A percentile compares a stretch with the other conserved stretches of the same genome.
These are phyloP conservation scores for Suillus tomentosus DNA, from an alignment of 768 basidiomycete genomes.

Conservation along the genomic window DNA sequence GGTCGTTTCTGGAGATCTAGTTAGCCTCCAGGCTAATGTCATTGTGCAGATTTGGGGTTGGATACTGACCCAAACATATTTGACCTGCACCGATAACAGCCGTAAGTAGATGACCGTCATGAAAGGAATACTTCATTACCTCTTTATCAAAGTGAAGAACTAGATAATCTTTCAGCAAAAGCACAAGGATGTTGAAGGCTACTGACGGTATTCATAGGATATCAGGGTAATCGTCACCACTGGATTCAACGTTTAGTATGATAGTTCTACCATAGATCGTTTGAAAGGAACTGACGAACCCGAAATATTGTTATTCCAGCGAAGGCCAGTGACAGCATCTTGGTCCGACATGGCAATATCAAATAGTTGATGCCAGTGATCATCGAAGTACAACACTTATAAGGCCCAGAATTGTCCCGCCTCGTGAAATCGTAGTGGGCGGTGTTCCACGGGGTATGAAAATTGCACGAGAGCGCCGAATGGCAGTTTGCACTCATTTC, in stretches of 20 bases:
- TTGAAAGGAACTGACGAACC: not conserved
- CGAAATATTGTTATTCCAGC: not conserved
- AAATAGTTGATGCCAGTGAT: not conserved
- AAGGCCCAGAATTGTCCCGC: not conserved
- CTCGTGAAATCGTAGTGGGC: not conserved
- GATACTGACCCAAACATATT: constrained; percentile 5
- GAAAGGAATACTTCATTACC: not conserved
- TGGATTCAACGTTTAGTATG: not conserved
- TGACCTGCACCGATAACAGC: not conserved
- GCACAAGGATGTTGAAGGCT: not conserved
- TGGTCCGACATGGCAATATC: not conserved
- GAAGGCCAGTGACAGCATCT: not conserved
- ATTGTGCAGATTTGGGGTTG: not conserved
- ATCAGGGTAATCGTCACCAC: not conserved
- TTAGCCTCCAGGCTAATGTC: not conserved
- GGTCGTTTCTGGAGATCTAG: not conserved
- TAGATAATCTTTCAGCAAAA: not conserved
- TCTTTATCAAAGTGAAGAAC: constrained; percentile 1
- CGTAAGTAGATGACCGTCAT: not conserved
- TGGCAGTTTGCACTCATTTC: not conserved
- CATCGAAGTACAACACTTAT: not conserved
- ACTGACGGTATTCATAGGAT: constrained; percentile 2
- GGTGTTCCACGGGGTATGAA: not conserved
- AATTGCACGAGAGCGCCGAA: not conserved
- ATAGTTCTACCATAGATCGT: not conserved